These are phyloP conservation scores for Hebeloma cylindrosporum DNA, from an alignment of 768 basidiomycete species.

Conservation along the genomic window DNA sequence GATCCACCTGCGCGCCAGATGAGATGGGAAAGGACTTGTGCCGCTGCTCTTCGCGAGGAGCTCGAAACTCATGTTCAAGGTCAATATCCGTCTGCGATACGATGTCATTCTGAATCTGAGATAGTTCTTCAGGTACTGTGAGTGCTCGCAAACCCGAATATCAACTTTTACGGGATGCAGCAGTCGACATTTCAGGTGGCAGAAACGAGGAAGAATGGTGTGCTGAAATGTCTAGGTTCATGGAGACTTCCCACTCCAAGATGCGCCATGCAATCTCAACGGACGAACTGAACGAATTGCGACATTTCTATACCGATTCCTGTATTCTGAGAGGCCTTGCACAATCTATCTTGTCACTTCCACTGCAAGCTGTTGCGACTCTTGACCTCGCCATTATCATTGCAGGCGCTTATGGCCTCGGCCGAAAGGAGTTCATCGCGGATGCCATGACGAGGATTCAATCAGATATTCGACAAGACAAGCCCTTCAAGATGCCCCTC, in stretches of 20 bases:
- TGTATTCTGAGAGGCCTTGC: slow-evolving; percentile 52
- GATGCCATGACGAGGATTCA: slow-evolving; percentile 66
- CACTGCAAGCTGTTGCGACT: slow-evolving; percentile 45
- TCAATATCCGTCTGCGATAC: background rate
- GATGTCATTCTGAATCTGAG: background rate
- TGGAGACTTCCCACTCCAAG: slow-evolving; percentile 45
- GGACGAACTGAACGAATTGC: slow-evolving; percentile 47
- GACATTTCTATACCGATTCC: slow-evolving; percentile 76
- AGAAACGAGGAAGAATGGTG: slow-evolving; percentile 10
- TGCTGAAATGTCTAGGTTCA: slow-evolving; percentile 40
- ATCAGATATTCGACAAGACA: background rate
- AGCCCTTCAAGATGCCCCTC: background rate
- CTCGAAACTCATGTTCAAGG: background rate
- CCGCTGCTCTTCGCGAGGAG: slow-evolving; percentile 4
- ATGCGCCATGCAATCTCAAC: slow-evolving; percentile 43
- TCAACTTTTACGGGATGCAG: slow-evolving; percentile 16
- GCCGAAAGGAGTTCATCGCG: slow-evolving; percentile 60
- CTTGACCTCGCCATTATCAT: slow-evolving; percentile 85
- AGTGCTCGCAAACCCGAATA: slow-evolving; percentile 1
- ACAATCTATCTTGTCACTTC: slow-evolving; percentile 35
- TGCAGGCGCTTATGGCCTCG: slow-evolving; percentile 70
- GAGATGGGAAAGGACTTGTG: slow-evolving; percentile 14
- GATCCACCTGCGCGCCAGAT: slow-evolving; percentile 1
- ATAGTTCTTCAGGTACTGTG: background rate
- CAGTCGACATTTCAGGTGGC: slow-evolving; percentile 12